phyloP scores from a whole-genome alignment of 2,329 filamentous ascomycete genomes.

The Trichoderma asperellum region DNA sequence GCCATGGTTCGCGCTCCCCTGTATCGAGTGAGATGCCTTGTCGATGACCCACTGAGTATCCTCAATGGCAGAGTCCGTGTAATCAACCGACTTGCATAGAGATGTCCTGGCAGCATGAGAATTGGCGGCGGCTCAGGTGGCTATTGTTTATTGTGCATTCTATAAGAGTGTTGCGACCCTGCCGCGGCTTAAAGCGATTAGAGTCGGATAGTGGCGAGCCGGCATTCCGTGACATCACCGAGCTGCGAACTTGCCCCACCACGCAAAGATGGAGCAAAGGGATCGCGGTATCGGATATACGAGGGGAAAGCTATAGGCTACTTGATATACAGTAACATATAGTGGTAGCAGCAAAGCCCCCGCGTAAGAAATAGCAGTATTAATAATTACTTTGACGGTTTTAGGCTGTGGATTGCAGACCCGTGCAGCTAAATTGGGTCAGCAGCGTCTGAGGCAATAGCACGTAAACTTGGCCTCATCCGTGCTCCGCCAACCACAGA shows the following conservation, averaged over 20 bases:
- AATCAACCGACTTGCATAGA: conserved; percentile 6
- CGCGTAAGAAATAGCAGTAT: background rate
- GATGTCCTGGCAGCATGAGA: conserved; percentile 17
- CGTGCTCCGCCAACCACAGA: background rate
- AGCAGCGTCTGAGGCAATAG: background rate
- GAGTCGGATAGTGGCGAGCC: conserved; percentile 12
- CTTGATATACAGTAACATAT: background rate
- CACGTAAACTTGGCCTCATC: background rate
- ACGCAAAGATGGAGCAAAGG: background rate
- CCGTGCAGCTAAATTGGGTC: background rate
- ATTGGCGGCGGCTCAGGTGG: background rate
- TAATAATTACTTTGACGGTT: background rate
- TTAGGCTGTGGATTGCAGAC: background rate
- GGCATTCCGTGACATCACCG: conserved; percentile 25
- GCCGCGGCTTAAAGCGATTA: conserved; percentile 5
- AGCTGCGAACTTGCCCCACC: conserved; percentile 11
- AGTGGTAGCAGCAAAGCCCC: background rate
- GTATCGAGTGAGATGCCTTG: conserved; percentile 8
- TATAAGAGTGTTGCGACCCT: background rate
- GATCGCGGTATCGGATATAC: conserved; percentile 9
- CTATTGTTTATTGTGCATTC: background rate
- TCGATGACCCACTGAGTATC: conserved; percentile 41
- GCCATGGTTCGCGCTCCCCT: conserved; percentile 16
- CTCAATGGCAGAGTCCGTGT: conserved; percentile 37
- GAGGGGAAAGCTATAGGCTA: background rate